Base-by-base conservation (phyloP, 148 eudicot genomes). In the Dysphania ambrosioides region DNA sequence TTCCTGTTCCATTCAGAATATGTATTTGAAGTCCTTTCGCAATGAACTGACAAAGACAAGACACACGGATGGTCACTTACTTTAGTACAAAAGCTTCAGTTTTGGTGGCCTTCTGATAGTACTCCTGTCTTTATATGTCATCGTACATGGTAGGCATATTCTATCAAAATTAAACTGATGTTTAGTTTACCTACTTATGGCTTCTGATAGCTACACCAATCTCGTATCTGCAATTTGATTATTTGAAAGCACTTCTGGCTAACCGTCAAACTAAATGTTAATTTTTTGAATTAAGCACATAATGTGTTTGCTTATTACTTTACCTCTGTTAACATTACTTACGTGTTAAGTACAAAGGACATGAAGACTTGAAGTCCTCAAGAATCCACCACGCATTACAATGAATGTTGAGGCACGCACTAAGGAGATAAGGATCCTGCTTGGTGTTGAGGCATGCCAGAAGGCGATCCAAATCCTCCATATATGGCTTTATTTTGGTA, bases 1-100 rank as follows among this genome's bases (percentile, higher is more conserved):
- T 78, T 82, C 65, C 75, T 75, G 59, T 78, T 74, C 68, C 67
- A 42, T 70, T 32, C 34, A 78, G 59, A 76, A 74, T 77, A 68
- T 44, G 38, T 73, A 56, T 72, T 64, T 29, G 30, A 60, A 24
- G 51, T 47, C 57, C 68, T 79, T 79, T 68, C 7, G 19, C 34
- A 73, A 55, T 59, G 77, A 80, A 75, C 73, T 74, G 63, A 38
- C 51, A 60, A 58, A 70, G 42, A 44, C 72, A 31, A 73, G 38
- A 70, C 73, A 68, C 81, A 79, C n/a, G 49, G 26, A 55, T 78
- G 75, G 23, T 65, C 18, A 64, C 30, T 41, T 66, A 63, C 38
- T 36, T 51, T 71, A 63, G 56, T 34, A 31, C n/a, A 61, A 19
- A 77, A 36, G 65, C 42, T 34, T 64, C 55, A 29, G 66, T 64